phyloP scores from a whole-genome alignment of 2,329 filamentous ascomycete species.

The Aureobasidium pullulans region DNA sequence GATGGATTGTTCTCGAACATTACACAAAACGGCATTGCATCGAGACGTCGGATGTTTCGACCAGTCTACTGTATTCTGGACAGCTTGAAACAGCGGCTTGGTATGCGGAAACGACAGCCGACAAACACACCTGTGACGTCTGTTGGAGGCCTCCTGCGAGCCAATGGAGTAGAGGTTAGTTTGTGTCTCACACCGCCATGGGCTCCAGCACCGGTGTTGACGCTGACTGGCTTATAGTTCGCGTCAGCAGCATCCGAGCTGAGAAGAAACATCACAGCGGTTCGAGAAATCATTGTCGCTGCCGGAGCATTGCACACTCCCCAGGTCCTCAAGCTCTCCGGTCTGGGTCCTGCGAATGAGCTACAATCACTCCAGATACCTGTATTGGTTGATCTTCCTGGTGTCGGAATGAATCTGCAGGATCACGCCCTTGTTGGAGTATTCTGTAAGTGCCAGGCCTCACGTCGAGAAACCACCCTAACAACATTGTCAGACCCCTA shows the following conservation, averaged over 20 bases:
- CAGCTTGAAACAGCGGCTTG: not conserved
- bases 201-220: no score
- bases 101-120: not conserved
- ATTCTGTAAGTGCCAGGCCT: constrained; percentile 9
- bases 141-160: not conserved
- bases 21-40: not conserved
- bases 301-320: constrained; percentile 25
- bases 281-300: constrained; percentile 24
- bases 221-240: constrained; percentile 16
- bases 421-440: constrained; percentile 40
- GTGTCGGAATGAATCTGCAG: constrained; percentile 57
- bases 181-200: no score
- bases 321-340: constrained; percentile 32
- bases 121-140: not conserved
- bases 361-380: constrained; percentile 42
- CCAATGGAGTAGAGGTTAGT: constrained; percentile 16
- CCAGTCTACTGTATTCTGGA: not conserved
- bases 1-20: constrained; percentile 5
- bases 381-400: constrained; percentile 48
- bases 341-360: constrained; percentile 49
- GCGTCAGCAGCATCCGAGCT: constrained; percentile 17
- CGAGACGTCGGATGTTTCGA: not conserved
- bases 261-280: constrained; percentile 20
- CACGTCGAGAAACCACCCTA: not conserved
- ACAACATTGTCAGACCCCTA: constrained; percentile 2